Evolutionary conservation across 345 rosid species (phyloP).

Genomic region (Iberis pinnata): DNA sequence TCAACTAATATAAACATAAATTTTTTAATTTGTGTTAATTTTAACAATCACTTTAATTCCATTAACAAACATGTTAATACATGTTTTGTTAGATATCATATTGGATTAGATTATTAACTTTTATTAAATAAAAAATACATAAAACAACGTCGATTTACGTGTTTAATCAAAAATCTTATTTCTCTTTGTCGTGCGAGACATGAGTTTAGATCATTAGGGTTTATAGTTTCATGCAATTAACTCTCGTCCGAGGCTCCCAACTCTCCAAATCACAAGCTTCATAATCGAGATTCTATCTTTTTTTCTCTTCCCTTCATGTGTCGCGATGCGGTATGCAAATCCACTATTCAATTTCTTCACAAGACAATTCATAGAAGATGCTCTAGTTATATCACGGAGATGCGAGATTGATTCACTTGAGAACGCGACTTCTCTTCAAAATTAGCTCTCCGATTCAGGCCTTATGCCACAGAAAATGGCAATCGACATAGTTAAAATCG

Average conservation of each 20-base stretch:
- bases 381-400: slow-evolving; percentile 50
- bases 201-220: too few relatives aligned
- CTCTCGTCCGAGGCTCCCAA: slow-evolving; percentile 41
- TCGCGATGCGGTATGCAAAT: slow-evolving; percentile 26
- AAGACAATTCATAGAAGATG: slow-evolving; percentile 26
- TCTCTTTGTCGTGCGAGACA: too few relatives aligned
- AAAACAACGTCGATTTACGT: too few relatives aligned
- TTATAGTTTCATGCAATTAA: slow-evolving; percentile 43
- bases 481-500: slow-evolving; percentile 66
- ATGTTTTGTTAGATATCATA: too few relatives aligned
- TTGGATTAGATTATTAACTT: too few relatives aligned
- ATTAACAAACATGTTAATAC: too few relatives aligned
- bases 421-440: slow-evolving; percentile 66
- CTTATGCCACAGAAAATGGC: slow-evolving; percentile 84
- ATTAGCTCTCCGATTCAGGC: slow-evolving; percentile 75
- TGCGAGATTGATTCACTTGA: slow-evolving; percentile 56
- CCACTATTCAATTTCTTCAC: slow-evolving; percentile 47
- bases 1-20: too few relatives aligned
- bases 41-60: too few relatives aligned
- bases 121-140: too few relatives aligned
- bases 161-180: too few relatives aligned
- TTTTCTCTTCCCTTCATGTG: slow-evolving; percentile 13
- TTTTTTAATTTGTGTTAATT: too few relatives aligned
- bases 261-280: slow-evolving; percentile 36
- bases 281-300: not conserved